phyloP scores from a whole-genome alignment of 495 filamentous ascomycete species.

The Hypoxylon subgilvum region DNA sequence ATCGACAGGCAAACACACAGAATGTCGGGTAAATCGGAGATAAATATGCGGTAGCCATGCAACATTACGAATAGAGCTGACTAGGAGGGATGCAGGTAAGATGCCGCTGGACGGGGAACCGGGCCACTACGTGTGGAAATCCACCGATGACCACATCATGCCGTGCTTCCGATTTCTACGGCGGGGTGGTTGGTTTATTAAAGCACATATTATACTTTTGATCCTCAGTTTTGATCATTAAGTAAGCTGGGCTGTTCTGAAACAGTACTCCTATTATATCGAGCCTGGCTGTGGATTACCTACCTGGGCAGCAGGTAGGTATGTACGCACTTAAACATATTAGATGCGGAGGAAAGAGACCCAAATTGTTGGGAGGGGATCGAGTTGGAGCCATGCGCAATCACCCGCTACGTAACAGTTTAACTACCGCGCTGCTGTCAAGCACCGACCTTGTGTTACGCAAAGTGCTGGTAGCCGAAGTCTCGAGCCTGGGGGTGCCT shows the following conservation, averaged over 20 bases:
- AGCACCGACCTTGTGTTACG: slow-evolving; percentile 14
- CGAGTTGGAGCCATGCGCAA: background rate
- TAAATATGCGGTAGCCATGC: slow-evolving; percentile 23
- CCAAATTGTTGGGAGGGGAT: slow-evolving; percentile 8
- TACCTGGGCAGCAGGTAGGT: no score
- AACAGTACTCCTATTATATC: no score
- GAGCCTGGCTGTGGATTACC: no score
- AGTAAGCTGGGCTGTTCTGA: no score
- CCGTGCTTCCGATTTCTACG: background rate
- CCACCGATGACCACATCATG: background rate
- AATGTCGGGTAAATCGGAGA: slow-evolving; percentile 19
- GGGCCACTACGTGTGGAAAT: background rate
- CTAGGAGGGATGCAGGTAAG: slow-evolving; percentile 7
- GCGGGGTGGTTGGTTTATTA: no score
- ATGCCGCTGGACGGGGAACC: slow-evolving; percentile 13
- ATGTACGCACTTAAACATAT: background rate
- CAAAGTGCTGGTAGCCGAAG: slow-evolving; percentile 3
- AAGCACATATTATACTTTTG: no score
- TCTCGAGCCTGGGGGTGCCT: background rate
- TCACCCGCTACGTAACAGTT: slow-evolving; percentile 6
- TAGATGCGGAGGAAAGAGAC: background rate
- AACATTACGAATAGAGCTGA: background rate
- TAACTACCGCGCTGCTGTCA: background rate
- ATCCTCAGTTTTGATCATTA: no score
- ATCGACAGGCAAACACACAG: slow-evolving; percentile 7